Evolutionary conservation across 2,329 filamentous ascomycete genomes (phyloP).

Genomic region (Leptographium wingfieldii): DNA sequence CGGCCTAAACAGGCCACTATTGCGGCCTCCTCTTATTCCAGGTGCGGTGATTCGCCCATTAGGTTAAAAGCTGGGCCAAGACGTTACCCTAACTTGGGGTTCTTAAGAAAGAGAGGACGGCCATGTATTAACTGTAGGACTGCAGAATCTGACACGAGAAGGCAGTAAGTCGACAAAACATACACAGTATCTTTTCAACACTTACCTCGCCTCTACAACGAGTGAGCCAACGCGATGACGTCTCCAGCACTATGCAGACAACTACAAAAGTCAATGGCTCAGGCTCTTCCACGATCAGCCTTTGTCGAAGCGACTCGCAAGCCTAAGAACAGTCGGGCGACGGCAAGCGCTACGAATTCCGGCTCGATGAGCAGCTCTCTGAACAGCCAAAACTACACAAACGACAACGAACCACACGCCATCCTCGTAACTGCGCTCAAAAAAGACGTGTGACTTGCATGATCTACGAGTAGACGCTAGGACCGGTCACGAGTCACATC

Average conservation of each 20-base stretch:
- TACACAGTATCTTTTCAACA: neutral
- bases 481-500: neutral
- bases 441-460: neutral
- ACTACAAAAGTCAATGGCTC: neutral
- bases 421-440: neutral
- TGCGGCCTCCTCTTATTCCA: neutral
- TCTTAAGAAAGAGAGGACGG: neutral
- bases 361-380: neutral
- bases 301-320: neutral
- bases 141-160: neutral
- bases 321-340: neutral
- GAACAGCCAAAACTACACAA: neutral
- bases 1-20: constrained; percentile 1
- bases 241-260: neutral
- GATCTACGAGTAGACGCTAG: neutral
- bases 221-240: neutral
- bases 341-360: neutral
- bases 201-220: neutral
- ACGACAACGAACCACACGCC: neutral
- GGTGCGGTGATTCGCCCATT: neutral
- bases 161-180: neutral
- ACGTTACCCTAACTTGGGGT: neutral
- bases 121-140: neutral
- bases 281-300: neutral
- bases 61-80: neutral